Conservation (phyloP, 2,329 filamentous ascomycete genomes). For the Ophiostoma piceae region DNA sequence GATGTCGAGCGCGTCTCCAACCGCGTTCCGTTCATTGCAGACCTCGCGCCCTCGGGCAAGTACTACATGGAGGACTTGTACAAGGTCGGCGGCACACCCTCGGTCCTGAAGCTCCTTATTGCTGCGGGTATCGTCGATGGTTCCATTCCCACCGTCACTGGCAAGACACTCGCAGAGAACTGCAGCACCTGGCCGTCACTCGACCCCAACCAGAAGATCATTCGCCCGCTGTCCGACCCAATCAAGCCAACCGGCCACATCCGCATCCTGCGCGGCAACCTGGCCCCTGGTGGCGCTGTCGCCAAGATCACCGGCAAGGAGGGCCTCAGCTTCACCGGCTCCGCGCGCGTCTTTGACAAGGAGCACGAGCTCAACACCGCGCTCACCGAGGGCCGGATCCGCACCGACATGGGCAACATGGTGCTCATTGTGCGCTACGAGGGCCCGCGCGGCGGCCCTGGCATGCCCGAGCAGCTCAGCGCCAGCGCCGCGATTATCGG, state of each 20-base stretch:
- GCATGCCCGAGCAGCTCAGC: constrained; percentile 93
- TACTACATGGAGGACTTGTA: constrained; percentile 84
- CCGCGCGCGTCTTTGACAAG: constrained; percentile 79
- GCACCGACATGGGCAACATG: constrained; percentile 60
- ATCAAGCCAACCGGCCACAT: constrained; percentile 85
- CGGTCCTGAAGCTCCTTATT: constrained; percentile 79
- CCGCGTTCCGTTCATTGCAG: constrained; percentile 79
- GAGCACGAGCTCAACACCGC: constrained; percentile 73
- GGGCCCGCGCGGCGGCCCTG: constrained; percentile 85
- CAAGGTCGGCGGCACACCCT: constrained; percentile 76
- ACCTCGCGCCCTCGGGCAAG: constrained; percentile 76
- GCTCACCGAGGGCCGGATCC: constrained; percentile 56
- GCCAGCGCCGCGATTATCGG: constrained; percentile 90
- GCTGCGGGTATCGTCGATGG: constrained; percentile 72
- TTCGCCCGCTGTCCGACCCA: constrained; percentile 63
- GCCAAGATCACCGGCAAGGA: constrained; percentile 98
- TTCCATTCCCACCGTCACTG: constrained; percentile 73
- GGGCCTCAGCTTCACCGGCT: constrained; percentile 73
- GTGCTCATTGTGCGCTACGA: constrained; percentile 91
- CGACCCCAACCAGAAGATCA: constrained; percentile 73
- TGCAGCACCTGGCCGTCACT: constrained; percentile 70
- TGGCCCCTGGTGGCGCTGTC: constrained; percentile 82
- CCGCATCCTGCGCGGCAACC: constrained; percentile 79
- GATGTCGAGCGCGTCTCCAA: constrained; percentile 77
- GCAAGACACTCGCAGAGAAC: constrained; percentile 77